Evolutionary conservation across 2,329 filamentous ascomycete species (phyloP).

Genomic region (Fusarium robinianum): DNA sequence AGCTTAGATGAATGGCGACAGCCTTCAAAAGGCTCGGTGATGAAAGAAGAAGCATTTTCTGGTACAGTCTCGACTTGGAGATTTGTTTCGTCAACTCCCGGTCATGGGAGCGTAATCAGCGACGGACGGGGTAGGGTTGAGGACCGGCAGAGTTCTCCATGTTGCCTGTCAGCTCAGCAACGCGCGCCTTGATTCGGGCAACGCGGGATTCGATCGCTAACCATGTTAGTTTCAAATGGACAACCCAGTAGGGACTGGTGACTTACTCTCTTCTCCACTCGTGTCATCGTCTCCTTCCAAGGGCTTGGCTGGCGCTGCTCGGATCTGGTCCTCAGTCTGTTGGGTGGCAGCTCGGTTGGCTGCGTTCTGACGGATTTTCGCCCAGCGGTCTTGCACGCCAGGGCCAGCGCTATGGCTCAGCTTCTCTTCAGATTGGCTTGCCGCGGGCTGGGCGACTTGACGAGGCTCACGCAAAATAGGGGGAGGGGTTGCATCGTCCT

Average conservation of each 20-base stretch:
- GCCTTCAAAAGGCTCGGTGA: constrained; percentile 17
- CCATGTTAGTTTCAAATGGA: constrained; percentile 28
- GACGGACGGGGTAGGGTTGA: constrained; percentile 27
- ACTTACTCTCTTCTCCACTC: constrained; percentile 93
- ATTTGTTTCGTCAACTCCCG: constrained; percentile 1
- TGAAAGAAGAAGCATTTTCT: constrained; percentile 8
- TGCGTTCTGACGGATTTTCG: constrained; percentile 93
- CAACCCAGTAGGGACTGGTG: neutral
- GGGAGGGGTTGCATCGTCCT: constrained; percentile 55
- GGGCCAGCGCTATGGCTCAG: constrained; percentile 42
- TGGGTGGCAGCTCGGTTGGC: constrained; percentile 74
- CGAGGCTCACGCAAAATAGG: constrained; percentile 53
- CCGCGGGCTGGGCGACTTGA: constrained; percentile 33
- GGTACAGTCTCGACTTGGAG: constrained; percentile 5
- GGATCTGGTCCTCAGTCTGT: constrained; percentile 67
- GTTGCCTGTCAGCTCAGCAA: constrained; percentile 89
- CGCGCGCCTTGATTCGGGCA: constrained; percentile 94
- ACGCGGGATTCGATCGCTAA: constrained; percentile 95
- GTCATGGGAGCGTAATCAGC: constrained; percentile 13
- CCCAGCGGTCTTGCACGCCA: constrained; percentile 77
- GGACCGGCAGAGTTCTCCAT: constrained; percentile 63
- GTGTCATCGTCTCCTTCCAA: constrained; percentile 79
- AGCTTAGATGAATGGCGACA: constrained; percentile 22
- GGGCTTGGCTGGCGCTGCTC: constrained; percentile 59
- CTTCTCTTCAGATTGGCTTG: constrained; percentile 40